Base-by-base conservation (phyloP, 2,329 filamentous ascomycete genomes). In the Aspergillus clavatus region DNA sequence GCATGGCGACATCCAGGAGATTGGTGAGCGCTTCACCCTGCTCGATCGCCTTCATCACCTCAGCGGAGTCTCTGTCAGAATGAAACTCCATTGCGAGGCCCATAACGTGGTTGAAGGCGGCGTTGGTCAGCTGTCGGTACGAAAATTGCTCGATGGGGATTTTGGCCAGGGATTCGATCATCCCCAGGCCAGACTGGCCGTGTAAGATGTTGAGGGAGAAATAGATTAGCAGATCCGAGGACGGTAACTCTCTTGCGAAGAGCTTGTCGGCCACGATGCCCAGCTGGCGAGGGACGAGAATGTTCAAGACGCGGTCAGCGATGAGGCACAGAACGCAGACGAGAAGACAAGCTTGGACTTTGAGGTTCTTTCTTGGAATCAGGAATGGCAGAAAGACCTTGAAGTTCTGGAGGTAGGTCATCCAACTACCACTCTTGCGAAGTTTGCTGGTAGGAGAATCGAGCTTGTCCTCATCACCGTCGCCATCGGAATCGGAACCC, bases 41-140 rank as follows among this genome's bases (percentile, higher is more conserved):
- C 43, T 63, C 73, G 0, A 78, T 58, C 0, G 75, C 75, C 37
- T 70, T 76, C 3, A 74, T 72, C 7, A 78, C 72, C 54, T 77
- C 75, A 2, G 74, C 75, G 12, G 73, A 69, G 35, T 72, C 68
- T 50, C 77, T 77, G 55, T 70, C 72, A 1, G 76, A 59, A 42
- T 78, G 75, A 36, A 78, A 78, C 7, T 77, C 74, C 7, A 77
- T 59, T 63, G 89, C 94, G 27, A 96, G 80, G 42, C 83, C 84
- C 67, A 96, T 90, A 21, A 96, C 90, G 66, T 96, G 91, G 69
- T 95, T 89, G 63, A 96, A 96, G 10, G 89, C 87, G 12, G 90
- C 89, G 2, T 89, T 89, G 4, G 89, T 94, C 44, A 96, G 76
- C 50, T 90, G 87, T 56, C 87, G 82, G 69, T 95, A 96, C 0